Conservation (phyloP, 345 rosid genomes). For the Populus deltoides region DNA sequence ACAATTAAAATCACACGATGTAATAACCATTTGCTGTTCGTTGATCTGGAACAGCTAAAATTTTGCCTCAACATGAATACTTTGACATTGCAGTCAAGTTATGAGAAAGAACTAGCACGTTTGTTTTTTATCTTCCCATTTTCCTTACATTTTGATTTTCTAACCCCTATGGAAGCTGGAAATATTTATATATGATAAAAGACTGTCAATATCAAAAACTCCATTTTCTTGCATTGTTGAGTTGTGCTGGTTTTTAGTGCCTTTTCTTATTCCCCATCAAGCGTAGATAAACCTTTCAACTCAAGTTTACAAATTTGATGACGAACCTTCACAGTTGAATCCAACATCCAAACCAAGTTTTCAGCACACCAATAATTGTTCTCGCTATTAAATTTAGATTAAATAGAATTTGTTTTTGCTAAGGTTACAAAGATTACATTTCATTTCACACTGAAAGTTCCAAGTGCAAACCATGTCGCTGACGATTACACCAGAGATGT, state of each 20-base stretch:
- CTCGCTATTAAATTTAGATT: neutral
- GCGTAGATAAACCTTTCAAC: neutral
- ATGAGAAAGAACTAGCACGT: neutral
- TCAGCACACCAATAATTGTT: neutral
- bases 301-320: neutral
- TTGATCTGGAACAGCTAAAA: neutral
- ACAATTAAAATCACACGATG: neutral
- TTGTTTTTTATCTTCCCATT: neutral
- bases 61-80: neutral
- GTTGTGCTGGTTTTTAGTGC: too few relatives aligned
- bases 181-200: neutral
- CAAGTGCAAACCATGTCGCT: neutral
- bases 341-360: neutral
- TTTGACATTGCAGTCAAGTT: neutral
- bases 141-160: neutral
- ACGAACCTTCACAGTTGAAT: neutral
- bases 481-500: neutral
- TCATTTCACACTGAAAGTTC: neutral
- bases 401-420: neutral
- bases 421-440: neutral
- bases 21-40: neutral
- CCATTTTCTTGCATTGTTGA: too few relatives aligned
- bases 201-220: too few relatives aligned
- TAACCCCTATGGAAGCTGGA: neutral
- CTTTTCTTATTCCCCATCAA: neutral